These are phyloP conservation scores for Exophiala lecanii-corni DNA, from an alignment of 2,329 filamentous ascomycete genomes.

Conservation along the genomic window DNA sequence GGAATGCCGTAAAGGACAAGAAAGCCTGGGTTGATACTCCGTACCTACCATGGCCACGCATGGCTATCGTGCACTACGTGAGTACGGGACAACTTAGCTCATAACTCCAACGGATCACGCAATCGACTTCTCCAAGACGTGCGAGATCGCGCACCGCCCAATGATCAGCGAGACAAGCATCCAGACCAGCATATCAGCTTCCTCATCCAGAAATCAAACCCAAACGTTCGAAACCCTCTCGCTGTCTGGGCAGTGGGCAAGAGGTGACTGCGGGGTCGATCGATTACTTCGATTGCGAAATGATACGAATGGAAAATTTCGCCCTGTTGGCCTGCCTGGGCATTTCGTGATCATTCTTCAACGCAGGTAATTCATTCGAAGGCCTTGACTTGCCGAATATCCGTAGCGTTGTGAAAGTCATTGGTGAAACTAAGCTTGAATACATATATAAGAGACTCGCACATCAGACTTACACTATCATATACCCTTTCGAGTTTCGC, in stretches of 20 bases:
- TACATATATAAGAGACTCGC: neutral
- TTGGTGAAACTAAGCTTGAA: neutral
- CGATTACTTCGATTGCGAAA: neutral
- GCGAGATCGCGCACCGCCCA: constrained; percentile 9
- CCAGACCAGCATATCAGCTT: constrained; percentile 1
- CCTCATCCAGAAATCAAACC: neutral
- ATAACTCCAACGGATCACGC: constrained; percentile 19
- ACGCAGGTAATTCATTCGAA: no score
- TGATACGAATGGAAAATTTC: neutral
- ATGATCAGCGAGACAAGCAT: constrained; percentile 4
- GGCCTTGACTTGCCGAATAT: constrained; percentile 1
- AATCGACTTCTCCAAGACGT: constrained; percentile 18
- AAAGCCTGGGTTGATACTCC: no score
- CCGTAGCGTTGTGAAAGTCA: neutral
- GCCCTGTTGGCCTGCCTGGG: no score
- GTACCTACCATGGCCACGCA: no score
- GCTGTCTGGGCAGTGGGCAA: no score
- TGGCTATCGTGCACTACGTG: no score
- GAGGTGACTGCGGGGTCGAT: neutral
- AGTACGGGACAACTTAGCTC: no score
- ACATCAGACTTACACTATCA: neutral
- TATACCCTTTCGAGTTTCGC: neutral
- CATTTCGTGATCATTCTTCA: no score
- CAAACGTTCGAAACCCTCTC: neutral
- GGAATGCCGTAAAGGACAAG: no score